Base-by-base conservation (phyloP, 2,329 filamentous ascomycete species). In the Sclerotinia minor region DNA sequence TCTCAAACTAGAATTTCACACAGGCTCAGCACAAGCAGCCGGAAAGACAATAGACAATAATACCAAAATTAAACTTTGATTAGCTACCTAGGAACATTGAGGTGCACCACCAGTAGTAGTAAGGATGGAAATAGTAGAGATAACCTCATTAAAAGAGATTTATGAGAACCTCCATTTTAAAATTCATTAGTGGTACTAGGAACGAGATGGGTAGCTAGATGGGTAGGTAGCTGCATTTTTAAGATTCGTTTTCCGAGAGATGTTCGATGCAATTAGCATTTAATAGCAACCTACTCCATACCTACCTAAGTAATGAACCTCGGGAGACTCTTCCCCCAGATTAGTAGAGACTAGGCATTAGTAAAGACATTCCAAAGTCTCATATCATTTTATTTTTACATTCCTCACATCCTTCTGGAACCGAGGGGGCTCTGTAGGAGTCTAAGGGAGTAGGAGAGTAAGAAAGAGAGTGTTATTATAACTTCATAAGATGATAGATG, bases 371-470 rank as follows among this genome's bases (percentile, higher is more conserved):
- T 60, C 44, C 58, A 49, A 60, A 35, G 7, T 32, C 26, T 60
- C 41, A 49, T 21, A 17, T 35, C 29, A 49, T 47, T 32, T 60
- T 49, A 47, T 49, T 60, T n/a, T n/a, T 55, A 55, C 58, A 49
- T 60, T 60, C 58, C 58, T 45, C 26, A 32, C 24, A 60, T 35
- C 44, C 58, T 60, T 35, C 58, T 60, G 58, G 44, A 60, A 60
- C 26, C 35, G 58, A 49, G 24, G 9, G 9, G 58, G 35, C 17
- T 58, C 41, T 38, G 35, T 58, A 26, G 41, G 54, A 41, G 54
- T 41, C 35, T 32, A 38, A 11, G 35, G 9, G 35, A 9, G 35
- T 2, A 29, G 5, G 29, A 29, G 29, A 29, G 29, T 2, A 29
- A 29, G 29, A 29, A 11, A 38, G 35, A 38, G 35, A 8, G 35